Evolutionary conservation across 768 basidiomycete genomes (phyloP).

Genomic region (Russula abietina): DNA sequence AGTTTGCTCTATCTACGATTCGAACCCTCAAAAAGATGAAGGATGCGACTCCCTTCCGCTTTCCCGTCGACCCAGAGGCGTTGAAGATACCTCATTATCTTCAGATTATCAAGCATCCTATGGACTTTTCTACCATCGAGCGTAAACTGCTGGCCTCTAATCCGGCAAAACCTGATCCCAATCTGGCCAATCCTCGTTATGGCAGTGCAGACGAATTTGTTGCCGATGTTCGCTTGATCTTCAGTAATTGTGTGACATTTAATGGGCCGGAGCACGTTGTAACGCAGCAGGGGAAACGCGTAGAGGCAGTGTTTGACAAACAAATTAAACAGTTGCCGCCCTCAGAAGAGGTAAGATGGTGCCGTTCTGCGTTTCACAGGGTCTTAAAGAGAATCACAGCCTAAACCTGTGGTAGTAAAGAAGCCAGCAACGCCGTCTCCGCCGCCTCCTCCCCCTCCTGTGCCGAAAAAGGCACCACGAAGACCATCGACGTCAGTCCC

Average conservation of each 20-base stretch:
- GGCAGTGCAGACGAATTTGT: conserved; percentile 71
- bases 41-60: conserved; percentile 73
- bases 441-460: conserved; percentile 38
- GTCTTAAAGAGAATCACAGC: conserved; percentile 31
- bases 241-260: conserved; percentile 83
- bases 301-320: conserved; percentile 85
- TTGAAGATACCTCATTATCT: conserved; percentile 85
- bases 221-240: conserved; percentile 79
- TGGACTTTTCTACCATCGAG: conserved; percentile 93
- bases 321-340: conserved; percentile 78
- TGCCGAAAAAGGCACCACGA: conserved; percentile 46
- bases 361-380: background rate
- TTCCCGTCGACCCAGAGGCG: conserved; percentile 83
- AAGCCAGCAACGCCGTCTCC: conserved; percentile 32
- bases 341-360: conserved; percentile 58
- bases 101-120: conserved; percentile 79
- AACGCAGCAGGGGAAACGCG: conserved; percentile 67
- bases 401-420: conserved; percentile 42
- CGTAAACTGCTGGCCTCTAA: conserved; percentile 78
- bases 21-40: conserved; percentile 82
- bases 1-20: conserved; percentile 71
- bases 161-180: conserved; percentile 66
- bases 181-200: conserved; percentile 71
- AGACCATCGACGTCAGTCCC: conserved; percentile 78
- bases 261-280: conserved; percentile 89